Percentiles rank a stretch among this genome's conserved stretches.
phyloP scores from a whole-genome alignment of 495 filamentous ascomycete species.

The Platismatia glauca region DNA sequence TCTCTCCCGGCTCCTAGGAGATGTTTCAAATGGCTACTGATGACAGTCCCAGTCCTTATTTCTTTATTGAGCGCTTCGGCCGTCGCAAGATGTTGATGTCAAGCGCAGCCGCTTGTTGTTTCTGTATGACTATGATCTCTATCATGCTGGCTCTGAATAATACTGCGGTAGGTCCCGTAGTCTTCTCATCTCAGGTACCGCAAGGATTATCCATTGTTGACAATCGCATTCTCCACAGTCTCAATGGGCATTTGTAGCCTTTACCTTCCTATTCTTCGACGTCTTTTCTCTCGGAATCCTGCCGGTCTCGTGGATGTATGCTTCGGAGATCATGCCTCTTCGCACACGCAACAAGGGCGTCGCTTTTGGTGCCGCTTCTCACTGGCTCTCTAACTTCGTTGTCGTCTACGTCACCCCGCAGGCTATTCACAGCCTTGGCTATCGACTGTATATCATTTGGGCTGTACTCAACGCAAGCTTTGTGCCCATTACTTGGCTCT shows the following conservation, averaged over 20 bases:
- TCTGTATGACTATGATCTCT: conserved; percentile 42
- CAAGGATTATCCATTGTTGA: not conserved
- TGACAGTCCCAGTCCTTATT: conserved; percentile 30
- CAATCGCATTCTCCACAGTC: not conserved
- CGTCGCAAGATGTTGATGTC: conserved; percentile 47
- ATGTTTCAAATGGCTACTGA: not conserved
- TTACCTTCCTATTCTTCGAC: conserved; percentile 54
- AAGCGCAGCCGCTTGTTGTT: conserved; percentile 40
- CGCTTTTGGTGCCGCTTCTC: conserved; percentile 36
- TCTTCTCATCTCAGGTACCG: conserved; percentile 5
- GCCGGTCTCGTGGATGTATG: conserved; percentile 65
- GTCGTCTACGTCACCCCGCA: conserved; percentile 42
- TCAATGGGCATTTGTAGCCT: conserved; percentile 34
- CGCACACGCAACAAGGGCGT: conserved; percentile 59
- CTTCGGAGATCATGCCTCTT: conserved; percentile 65
- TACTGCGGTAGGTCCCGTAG: conserved; percentile 21
- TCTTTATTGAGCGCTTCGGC: conserved; percentile 45
- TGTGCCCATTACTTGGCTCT: conserved; percentile 51
- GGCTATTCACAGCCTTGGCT: conserved; percentile 33
- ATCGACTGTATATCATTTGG: conserved; percentile 34
- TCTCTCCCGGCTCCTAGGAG: not conserved
- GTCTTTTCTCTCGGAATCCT: conserved; percentile 46
- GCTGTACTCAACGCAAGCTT: conserved; percentile 37
- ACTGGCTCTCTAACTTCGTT: conserved; percentile 42
- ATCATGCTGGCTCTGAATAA: conserved; percentile 32